Evolutionary conservation across 768 basidiomycete genomes (phyloP).

Genomic region (Harrya chromipes): DNA sequence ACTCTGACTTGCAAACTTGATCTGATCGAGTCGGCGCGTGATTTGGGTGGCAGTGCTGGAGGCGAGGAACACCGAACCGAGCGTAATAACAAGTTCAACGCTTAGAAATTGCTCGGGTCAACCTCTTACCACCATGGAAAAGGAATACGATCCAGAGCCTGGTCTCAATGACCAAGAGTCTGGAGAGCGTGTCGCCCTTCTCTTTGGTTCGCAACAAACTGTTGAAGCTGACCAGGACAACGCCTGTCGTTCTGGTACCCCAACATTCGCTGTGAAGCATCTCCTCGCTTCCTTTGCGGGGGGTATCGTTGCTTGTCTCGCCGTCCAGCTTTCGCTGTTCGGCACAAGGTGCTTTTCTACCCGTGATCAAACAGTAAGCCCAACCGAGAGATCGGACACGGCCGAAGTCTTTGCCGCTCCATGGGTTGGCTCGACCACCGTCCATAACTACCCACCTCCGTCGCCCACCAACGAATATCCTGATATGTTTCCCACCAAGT

Average conservation of each 20-base stretch:
- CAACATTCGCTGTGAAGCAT: slow-evolving; percentile 28
- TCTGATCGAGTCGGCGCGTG: too few relatives aligned
- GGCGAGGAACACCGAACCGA: too few relatives aligned
- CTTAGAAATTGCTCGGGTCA: too few relatives aligned
- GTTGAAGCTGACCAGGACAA: slow-evolving; percentile 4
- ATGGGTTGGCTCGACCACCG: slow-evolving; percentile 68
- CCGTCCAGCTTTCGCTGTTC: slow-evolving; percentile 44
- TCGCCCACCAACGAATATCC: slow-evolving; percentile 72
- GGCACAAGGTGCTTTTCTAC: slow-evolving; percentile 33
- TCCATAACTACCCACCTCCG: slow-evolving; percentile 68
- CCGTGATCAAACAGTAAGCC: neutral
- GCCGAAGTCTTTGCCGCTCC: slow-evolving; percentile 52
- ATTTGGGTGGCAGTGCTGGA: slow-evolving; percentile 1
- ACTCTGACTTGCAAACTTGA: too few relatives aligned
- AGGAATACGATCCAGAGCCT: slow-evolving; percentile 44
- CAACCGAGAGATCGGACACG: neutral
- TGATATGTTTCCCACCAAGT: slow-evolving; percentile 67
- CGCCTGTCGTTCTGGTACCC: slow-evolving; percentile 1
- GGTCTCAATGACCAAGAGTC: slow-evolving; percentile 4
- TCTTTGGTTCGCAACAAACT: slow-evolving; percentile 26
- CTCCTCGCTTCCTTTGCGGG: slow-evolving; percentile 50
- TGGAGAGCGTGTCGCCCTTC: slow-evolving; percentile 37
- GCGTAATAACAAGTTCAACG: too few relatives aligned
- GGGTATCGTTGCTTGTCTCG: slow-evolving; percentile 49
- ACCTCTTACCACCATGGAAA: slow-evolving; percentile 1